Conservation (phyloP, 805 yeast species). For the Monosporozyma unispora region DNA sequence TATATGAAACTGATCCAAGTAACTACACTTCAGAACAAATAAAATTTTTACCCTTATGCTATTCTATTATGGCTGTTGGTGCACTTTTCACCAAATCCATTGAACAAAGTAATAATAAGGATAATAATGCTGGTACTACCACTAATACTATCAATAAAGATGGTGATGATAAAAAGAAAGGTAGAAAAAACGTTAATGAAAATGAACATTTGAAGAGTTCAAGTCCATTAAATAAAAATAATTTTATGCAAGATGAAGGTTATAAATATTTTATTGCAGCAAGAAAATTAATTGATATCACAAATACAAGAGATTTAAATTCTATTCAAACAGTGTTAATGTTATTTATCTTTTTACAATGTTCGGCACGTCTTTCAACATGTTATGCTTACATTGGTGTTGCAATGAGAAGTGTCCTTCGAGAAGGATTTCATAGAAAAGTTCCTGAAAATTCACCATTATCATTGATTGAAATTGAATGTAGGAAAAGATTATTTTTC, state of each 20-base stretch:
- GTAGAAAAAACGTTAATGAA: neutral
- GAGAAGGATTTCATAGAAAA: conserved; percentile 78
- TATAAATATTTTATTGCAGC: conserved; percentile 81
- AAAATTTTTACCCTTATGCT: conserved; percentile 70
- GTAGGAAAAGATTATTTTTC: conserved; percentile 78
- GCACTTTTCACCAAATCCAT: conserved; percentile 50
- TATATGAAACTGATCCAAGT: conserved; percentile 70
- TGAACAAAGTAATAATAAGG: neutral
- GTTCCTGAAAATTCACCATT: conserved; percentile 41
- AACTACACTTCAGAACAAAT: conserved; percentile 71
- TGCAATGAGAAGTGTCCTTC: conserved; percentile 73
- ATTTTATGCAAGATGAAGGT: conserved; percentile 50
- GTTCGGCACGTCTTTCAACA: conserved; percentile 75
- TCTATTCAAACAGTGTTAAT: conserved; percentile 81
- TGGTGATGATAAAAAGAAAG: neutral
- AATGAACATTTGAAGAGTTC: neutral
- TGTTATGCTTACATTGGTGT: conserved; percentile 89
- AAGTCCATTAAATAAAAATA: conserved; percentile 14
- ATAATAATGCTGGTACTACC: neutral
- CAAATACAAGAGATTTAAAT: conserved; percentile 73
- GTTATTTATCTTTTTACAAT: conserved; percentile 79
- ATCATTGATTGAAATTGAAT: conserved; percentile 69
- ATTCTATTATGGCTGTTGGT: conserved; percentile 81
- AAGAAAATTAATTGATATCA: conserved; percentile 72
- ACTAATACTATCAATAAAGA: neutral